Evolutionary conservation across 805 yeast genomes (phyloP).

Genomic region (Wickerhamomyces hampshirensis): DNA sequence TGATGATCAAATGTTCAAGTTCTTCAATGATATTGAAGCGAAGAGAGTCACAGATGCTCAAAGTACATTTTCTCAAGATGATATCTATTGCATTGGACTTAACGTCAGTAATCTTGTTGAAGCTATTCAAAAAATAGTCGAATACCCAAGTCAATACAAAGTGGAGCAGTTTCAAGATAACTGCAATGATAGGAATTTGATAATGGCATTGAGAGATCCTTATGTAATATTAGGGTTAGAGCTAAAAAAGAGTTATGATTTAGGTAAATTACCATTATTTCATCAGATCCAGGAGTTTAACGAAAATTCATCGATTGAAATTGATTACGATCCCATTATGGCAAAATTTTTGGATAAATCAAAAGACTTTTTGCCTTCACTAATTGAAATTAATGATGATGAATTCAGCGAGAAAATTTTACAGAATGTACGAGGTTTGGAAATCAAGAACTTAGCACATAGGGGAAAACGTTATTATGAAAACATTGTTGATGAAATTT

Average conservation of each 20-base stretch:
- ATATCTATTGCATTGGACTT: conserved; percentile 2
- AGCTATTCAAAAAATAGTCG: conserved; percentile 1
- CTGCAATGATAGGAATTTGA: not conserved
- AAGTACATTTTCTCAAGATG: conserved; percentile 1
- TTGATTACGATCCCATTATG: not conserved
- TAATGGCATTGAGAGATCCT: conserved; percentile 1
- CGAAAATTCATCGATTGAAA: not conserved
- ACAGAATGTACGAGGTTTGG: not conserved
- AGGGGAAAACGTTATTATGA: conserved; percentile 3
- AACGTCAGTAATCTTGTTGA: conserved; percentile 1
- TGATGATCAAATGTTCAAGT: conserved; percentile 1
- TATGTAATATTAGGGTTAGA: conserved; percentile 5
- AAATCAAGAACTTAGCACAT: not conserved
- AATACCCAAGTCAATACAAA: conserved; percentile 1
- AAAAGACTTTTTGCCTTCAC: not conserved
- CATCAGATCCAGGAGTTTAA: conserved; percentile 3
- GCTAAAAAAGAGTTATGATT: conserved; percentile 6
- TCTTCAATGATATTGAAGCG: conserved; percentile 1
- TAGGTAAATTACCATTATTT: conserved; percentile 5
- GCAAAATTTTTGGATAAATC: conserved; percentile 2
- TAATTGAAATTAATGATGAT: conserved; percentile 2
- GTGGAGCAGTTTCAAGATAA: conserved; percentile 1
- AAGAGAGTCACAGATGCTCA: conserved; percentile 2
- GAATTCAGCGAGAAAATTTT: not conserved
- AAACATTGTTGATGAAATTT: conserved; percentile 1